Conservation (phyloP, 75 land plant species). For the Larix kaempferi region DNA sequence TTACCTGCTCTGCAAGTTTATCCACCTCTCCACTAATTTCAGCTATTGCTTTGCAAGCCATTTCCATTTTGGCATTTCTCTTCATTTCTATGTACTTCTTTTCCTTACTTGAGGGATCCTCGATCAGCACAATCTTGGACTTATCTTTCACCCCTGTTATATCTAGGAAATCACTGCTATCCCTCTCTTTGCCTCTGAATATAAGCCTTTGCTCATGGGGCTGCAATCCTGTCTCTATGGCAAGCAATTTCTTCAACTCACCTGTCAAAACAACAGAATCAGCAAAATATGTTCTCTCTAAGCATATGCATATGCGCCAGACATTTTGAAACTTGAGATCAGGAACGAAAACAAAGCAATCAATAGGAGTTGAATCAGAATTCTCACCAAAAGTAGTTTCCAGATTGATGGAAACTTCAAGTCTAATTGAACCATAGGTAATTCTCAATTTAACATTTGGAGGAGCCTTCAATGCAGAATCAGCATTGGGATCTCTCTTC, state of each 20-base stretch:
- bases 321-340: neutral
- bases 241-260: conserved; percentile 79
- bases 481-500: conserved; percentile 39
- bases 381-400: conserved; percentile 73
- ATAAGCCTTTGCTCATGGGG: conserved; percentile 64
- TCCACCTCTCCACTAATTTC: conserved; percentile 58
- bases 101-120: conserved; percentile 82
- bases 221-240: conserved; percentile 61
- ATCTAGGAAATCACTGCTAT: conserved; percentile 55
- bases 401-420: conserved; percentile 52
- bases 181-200: conserved; percentile 78
- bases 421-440: conserved; percentile 39
- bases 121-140: conserved; percentile 62
- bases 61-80: conserved; percentile 58
- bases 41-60: conserved; percentile 45
- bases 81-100: conserved; percentile 57
- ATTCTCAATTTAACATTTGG: conserved; percentile 45
- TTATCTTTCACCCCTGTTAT: conserved; percentile 70
- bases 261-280: conserved; percentile 35
- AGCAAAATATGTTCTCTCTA: neutral
- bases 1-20: conserved; percentile 64
- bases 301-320: neutral
- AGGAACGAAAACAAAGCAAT: neutral
- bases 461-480: conserved; percentile 16
- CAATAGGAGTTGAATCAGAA: neutral